Evolutionary conservation across 768 basidiomycete species (phyloP), one percentile per base, ranked within the genome.

Genomic region (Leccinum arenicola): DNA sequence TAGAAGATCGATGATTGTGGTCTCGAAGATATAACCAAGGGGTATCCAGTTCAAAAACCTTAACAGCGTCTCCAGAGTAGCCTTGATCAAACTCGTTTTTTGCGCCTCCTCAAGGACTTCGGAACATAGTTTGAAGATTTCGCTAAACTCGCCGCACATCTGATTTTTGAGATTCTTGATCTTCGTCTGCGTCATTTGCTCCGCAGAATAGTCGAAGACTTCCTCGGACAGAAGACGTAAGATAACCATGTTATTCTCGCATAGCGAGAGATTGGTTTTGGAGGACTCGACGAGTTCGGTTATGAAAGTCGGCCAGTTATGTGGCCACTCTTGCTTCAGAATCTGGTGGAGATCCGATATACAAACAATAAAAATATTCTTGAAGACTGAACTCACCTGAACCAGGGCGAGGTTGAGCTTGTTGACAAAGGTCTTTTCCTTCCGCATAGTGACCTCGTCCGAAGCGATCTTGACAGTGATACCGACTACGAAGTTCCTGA

Each of bases 211-310:
- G 74, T 99, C 97, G 70, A 99, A 99, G 59, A 99, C 93, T 74
- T 99, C 97, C 71, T 99, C 97, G 0, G 94, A 96, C n/a, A 98
- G 82, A 12, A 99, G 82, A 70, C 93, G 92, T 66, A 98, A 82
- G 72, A 99, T 98, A 74, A 94, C 84, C 97, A 99, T 99, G 78
- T 99, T 99, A 82, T 99, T 99, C 78, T 99, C 97, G 82, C 97
- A 98, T 31, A 98, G 84, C 2, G 92, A 88, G 43, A 98, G 84
- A 71, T 95, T 98, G 47, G 93, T 93, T 75, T 96, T 96, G 48
- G 96, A 98, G 8, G 96, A 97, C 66, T 95, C 89, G 59, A 98
- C 95, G 50, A 98, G 91, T 74, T 98, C 95, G 11, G 91, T 87
- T 68, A 98, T 97, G 79, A 98, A 98, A 21, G 84, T 91, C 33